These are phyloP conservation scores for Paradendryphiella salina DNA, from an alignment of 2,329 filamentous ascomycete genomes.

Conservation along the genomic window DNA sequence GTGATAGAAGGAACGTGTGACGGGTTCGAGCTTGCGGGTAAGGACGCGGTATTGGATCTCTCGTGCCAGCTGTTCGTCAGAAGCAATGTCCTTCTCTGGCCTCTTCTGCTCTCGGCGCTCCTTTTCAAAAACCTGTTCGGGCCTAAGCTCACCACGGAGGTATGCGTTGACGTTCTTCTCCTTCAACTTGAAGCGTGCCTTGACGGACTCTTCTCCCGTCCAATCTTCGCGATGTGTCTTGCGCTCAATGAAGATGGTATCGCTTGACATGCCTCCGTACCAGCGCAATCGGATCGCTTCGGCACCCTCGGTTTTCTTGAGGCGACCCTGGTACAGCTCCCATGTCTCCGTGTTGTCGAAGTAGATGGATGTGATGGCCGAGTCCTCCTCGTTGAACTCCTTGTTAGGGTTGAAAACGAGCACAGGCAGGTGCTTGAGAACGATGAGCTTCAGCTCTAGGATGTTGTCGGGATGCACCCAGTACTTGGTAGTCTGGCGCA, in stretches of 20 bases:
- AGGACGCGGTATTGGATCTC: constrained; percentile 94
- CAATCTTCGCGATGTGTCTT: constrained; percentile 99
- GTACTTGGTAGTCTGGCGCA: constrained; percentile 97
- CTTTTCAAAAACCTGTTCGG: constrained; percentile 92
- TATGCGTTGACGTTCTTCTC: constrained; percentile 98
- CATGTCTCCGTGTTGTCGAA: constrained; percentile 94
- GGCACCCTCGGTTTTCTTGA: constrained; percentile 97
- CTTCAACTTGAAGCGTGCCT: constrained; percentile 91
- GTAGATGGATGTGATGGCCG: constrained; percentile 97
- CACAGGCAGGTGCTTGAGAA: constrained; percentile 95
- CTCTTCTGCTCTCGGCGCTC: constrained; percentile 95
- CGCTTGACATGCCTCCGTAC: constrained; percentile 95
- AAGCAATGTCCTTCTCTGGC: constrained; percentile 83
- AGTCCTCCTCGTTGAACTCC: constrained; percentile 87
- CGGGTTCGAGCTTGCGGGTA: constrained; percentile 81
- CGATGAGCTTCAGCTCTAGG: constrained; percentile 95
- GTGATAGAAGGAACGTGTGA: constrained; percentile 96
- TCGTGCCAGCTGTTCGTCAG: constrained; percentile 84
- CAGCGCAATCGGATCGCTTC: constrained; percentile 95
- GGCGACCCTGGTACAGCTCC: constrained; percentile 88
- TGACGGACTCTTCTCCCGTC: constrained; percentile 99
- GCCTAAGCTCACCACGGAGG: constrained; percentile 79
- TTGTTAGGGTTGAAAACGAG: constrained; percentile 97
- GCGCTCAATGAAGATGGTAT: constrained; percentile 94
- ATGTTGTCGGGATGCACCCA: constrained; percentile 99